A percentile compares a stretch with the other conserved stretches of the same genome.
phyloP scores from a whole-genome alignment of 345 rosid species.

The Zanthoxylum bungeanum region DNA sequence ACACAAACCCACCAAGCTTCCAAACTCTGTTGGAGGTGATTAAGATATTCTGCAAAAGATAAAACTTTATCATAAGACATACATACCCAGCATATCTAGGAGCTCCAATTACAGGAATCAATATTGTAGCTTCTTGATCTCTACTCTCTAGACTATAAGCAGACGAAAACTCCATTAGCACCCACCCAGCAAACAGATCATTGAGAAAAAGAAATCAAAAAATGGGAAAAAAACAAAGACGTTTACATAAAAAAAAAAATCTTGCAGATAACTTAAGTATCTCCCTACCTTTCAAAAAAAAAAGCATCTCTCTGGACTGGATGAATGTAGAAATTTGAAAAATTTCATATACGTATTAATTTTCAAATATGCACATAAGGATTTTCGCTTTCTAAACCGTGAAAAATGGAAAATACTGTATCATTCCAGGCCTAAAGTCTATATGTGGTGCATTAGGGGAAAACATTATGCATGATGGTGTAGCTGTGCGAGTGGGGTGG shows the following conservation, averaged over 20 bases:
- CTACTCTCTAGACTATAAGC: background rate
- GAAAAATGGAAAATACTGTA: too few species aligned
- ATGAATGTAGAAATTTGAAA: background rate
- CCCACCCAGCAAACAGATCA: background rate
- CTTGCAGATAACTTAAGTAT: background rate
- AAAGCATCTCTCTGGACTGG: too few species aligned
- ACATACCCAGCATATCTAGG: background rate
- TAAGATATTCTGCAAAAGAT: slow-evolving; percentile 64
- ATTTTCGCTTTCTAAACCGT: too few species aligned
- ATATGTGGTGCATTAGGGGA: too few species aligned
- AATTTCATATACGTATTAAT: background rate
- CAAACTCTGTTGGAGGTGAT: slow-evolving; percentile 91
- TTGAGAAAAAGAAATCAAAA: background rate
- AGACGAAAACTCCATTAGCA: background rate
- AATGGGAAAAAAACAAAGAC: background rate
- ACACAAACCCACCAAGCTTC: slow-evolving; percentile 98
- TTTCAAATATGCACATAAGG: background rate
- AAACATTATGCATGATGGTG: too few species aligned
- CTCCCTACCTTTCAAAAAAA: too few species aligned
- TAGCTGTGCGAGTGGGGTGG: too few species aligned
- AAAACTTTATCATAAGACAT: slow-evolving; percentile 5
- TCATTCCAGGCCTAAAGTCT: too few species aligned
- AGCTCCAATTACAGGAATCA: background rate
- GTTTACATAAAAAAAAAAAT: too few species aligned
- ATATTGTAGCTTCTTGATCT: background rate